phyloP scores from a whole-genome alignment of 139 green algal species.

The Chlamydomonas sp. region DNA sequence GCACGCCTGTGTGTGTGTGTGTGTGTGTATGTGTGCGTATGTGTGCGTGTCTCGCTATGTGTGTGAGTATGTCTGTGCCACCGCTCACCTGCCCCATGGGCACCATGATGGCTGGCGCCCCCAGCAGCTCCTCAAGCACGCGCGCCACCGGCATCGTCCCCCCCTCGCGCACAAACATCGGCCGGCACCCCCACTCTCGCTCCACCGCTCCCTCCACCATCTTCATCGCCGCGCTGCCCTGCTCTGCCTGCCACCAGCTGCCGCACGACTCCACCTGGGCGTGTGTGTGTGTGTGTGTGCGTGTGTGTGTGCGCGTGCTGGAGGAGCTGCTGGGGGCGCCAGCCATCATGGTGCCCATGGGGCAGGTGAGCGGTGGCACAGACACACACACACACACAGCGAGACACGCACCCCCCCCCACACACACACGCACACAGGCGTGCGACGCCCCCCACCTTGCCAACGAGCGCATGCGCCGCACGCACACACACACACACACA shows the following conservation, averaged over 20 bases:
- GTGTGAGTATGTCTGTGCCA: too few species aligned
- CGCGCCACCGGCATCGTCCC: conserved; percentile 86
- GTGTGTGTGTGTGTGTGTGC: too few species aligned
- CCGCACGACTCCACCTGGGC: conserved; percentile 56
- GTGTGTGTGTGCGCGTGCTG: conserved; percentile 66
- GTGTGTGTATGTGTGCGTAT: too few species aligned
- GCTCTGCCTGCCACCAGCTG: conserved; percentile 86
- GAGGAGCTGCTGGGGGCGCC: conserved; percentile 79
- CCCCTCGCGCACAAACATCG: conserved; percentile 77
- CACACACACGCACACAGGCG: too few species aligned
- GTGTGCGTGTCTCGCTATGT: too few species aligned
- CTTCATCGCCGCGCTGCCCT: conserved; percentile 45
- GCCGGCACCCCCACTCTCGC: conserved; percentile 64
- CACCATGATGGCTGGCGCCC: conserved; percentile 79
- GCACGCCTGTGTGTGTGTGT: too few species aligned
- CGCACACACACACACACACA: too few species aligned
- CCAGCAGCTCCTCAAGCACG: conserved; percentile 77
- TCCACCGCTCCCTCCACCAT: conserved; percentile 67
- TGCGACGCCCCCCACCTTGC: conserved; percentile 79
- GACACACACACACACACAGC: too few species aligned
- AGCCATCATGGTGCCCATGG: conserved; percentile 87
- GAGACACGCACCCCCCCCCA: too few species aligned
- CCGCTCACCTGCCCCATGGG: conserved; percentile 85
- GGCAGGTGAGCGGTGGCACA: too few species aligned
- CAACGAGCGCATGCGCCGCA: conserved; percentile 77